These are phyloP conservation scores for Cyberlindnera amylophila DNA, from an alignment of 805 yeast genomes.

Conservation along the genomic window DNA sequence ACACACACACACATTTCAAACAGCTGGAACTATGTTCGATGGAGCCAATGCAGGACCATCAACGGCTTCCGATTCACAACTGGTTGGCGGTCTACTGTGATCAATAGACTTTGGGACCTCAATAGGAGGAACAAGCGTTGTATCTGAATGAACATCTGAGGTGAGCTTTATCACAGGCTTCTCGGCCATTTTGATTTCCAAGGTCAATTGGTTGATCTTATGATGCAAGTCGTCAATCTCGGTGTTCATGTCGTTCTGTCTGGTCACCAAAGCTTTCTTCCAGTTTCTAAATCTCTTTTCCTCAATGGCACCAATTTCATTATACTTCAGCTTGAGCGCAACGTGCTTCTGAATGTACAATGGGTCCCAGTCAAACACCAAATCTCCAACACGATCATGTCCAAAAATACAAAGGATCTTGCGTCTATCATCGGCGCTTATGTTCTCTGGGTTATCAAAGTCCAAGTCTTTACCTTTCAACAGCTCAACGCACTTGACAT, in stretches of 20 bases:
- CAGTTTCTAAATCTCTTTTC: constrained; percentile 59
- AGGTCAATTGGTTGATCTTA: constrained; percentile 1
- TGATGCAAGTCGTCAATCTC: constrained; percentile 2
- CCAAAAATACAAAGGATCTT: constrained; percentile 36
- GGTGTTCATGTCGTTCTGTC: constrained; percentile 42
- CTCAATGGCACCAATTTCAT: constrained; percentile 42
- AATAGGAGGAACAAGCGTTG: too few species aligned
- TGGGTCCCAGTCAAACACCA: constrained; percentile 42
- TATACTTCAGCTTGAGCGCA: constrained; percentile 40
- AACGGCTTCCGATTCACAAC: background rate
- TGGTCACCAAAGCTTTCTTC: constrained; percentile 53
- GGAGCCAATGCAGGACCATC: too few species aligned
- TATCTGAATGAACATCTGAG: background rate
- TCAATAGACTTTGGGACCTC: too few species aligned
- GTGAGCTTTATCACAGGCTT: background rate
- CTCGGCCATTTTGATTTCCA: background rate
- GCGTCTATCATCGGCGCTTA: constrained; percentile 34
- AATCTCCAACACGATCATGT: constrained; percentile 35
- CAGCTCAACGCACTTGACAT: background rate
- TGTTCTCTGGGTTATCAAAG: constrained; percentile 27
- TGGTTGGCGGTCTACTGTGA: background rate
- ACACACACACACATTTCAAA: too few species aligned
- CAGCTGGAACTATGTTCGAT: too few species aligned
- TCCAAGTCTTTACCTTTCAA: constrained; percentile 14
- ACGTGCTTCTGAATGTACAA: constrained; percentile 42